Conservation (phyloP, 148 eudicot genomes). For the Persicaria tinctoria region DNA sequence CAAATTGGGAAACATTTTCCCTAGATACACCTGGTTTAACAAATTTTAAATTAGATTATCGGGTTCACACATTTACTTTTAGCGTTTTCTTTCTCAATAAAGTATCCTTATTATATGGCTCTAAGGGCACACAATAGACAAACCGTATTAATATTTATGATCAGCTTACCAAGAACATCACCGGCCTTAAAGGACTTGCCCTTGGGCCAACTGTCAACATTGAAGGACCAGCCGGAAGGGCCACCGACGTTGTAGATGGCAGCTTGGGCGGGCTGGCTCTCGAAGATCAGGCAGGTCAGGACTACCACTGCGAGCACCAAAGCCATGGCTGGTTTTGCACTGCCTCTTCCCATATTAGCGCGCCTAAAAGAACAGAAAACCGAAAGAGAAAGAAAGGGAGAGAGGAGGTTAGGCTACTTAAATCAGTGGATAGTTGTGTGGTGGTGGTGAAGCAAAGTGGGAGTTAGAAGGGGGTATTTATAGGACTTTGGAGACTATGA, state of each 20-base stretch:
- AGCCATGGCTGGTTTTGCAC: constrained; percentile 1
- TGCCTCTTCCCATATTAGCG: constrained; percentile 12
- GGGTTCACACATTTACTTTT: too few species aligned
- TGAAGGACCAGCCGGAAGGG: constrained; percentile 40
- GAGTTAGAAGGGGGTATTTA: not conserved
- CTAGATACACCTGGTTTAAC: too few species aligned
- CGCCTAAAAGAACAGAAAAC: not conserved
- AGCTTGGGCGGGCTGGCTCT: not conserved
- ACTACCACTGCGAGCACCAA: not conserved
- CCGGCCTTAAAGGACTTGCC: constrained; percentile 56
- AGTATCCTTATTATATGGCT: too few species aligned
- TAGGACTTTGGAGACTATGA: not conserved
- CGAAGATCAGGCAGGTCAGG: not conserved
- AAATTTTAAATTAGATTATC: too few species aligned
- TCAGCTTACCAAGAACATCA: constrained; percentile 41
- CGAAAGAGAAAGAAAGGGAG: not conserved
- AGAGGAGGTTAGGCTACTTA: not conserved
- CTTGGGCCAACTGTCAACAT: constrained; percentile 30
- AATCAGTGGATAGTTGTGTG: not conserved
- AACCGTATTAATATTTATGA: not conserved
- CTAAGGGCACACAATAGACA: too few species aligned
- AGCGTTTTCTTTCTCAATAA: too few species aligned
- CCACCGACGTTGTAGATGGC: constrained; percentile 40
- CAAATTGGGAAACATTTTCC: too few species aligned
- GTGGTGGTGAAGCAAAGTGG: not conserved